Base-by-base conservation (phyloP, 345 rosid species). In the Eutrema heterophyllum region DNA sequence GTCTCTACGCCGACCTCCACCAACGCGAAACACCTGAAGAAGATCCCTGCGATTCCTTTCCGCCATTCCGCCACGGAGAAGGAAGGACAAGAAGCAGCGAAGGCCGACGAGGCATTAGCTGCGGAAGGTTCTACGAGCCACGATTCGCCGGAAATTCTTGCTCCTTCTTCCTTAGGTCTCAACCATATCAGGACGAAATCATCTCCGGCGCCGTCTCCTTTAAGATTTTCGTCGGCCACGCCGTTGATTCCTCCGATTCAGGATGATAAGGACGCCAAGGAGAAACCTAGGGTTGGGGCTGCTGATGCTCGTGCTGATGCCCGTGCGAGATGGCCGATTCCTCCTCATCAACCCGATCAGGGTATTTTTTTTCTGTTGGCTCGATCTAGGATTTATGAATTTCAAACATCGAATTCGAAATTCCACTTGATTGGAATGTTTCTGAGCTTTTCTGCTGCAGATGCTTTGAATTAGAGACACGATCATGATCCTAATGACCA, bases 151-250 rank as follows among this genome's bases (percentile, higher is more conserved):
- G 83, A 85, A 24, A 84, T 88, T 60, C 62, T 81, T 7, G 82
- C 89, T 50, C 81, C 95, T 52, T 86, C 95, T 5, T 77, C 87
- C 14, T 83, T 90, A 13, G 90, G 94, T 59, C 78, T 95, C 62
- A 92, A 95, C 60, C 87, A 86, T 54, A 95, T 95, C 56, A 84
- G 73, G 76, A 95, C 98, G 29, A 91, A 84, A 72, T 90, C 93
- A 12, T 57, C 53, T 65, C 78, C 84, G 9, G 59, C 79, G 27
- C 82, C 76, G 11, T 87, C 93, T 55, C 86, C 92, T 67, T 83
- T 89, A 48, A 75, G 92, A 59, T 80, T 86, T 55, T 81, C 87
- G 2, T 83, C 96, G 2, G 82, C 38, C 9, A 53, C 77, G 72
- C 81, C 85, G 16, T 60, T 58, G 35, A 60, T 43, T 70, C 33